phyloP scores from a whole-genome alignment of 2,329 filamentous ascomycete species.

The Penicillium glabrum region DNA sequence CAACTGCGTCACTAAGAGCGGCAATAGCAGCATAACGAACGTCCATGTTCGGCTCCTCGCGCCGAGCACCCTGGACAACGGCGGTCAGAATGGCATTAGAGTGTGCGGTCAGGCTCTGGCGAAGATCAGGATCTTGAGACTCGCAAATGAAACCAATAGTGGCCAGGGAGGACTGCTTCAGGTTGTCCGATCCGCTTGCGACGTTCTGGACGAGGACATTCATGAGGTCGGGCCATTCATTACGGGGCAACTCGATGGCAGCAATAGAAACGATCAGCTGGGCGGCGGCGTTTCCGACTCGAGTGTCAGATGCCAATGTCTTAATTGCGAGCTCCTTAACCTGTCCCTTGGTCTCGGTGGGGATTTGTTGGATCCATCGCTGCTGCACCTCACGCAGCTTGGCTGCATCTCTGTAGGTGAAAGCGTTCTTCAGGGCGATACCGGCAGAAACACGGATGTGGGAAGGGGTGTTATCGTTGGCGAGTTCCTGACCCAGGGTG shows the following conservation, averaged over 20 bases:
- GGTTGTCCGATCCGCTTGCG: conserved; percentile 77
- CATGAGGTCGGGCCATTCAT: conserved; percentile 94
- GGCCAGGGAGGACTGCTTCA: conserved; percentile 92
- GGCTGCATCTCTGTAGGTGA: conserved; percentile 85
- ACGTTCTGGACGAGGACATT: conserved; percentile 86
- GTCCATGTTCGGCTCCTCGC: conserved; percentile 89
- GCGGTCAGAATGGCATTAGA: conserved; percentile 98
- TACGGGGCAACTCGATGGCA: conserved; percentile 86
- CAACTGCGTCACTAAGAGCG: conserved; percentile 90
- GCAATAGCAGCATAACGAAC: conserved; percentile 91
- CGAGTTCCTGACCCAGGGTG: conserved; percentile 89
- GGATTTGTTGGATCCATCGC: conserved; percentile 86
- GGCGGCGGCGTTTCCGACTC: conserved; percentile 84
- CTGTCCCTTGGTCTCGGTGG: conserved; percentile 75
- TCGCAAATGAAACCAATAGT: conserved; percentile 99
- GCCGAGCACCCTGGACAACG: conserved; percentile 94
- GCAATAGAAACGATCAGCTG: conserved; percentile 96
- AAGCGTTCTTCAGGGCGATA: conserved; percentile 97
- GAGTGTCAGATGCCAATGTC: conserved; percentile 78
- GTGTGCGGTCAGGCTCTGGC: conserved; percentile 76
- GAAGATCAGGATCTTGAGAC: conserved; percentile 83
- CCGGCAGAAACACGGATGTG: conserved; percentile 91
- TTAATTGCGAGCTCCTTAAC: conserved; percentile 90
- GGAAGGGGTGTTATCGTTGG: conserved; percentile 80
- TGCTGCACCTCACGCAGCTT: conserved; percentile 87